Conservation (phyloP, 1,284 basidiomycete genomes). For the Polyporus tsugae region DNA sequence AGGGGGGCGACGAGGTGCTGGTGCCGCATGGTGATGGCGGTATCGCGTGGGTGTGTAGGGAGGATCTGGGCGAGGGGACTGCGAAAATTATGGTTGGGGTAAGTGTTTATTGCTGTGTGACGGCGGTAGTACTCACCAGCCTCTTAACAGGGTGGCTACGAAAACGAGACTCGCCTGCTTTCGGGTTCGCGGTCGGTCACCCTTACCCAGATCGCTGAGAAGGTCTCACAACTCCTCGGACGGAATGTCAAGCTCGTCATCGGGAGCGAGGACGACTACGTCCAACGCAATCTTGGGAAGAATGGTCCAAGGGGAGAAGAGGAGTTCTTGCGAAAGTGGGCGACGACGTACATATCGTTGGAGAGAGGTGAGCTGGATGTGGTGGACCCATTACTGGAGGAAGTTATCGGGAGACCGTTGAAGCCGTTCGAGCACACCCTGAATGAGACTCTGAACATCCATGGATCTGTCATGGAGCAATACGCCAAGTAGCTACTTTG, state of each 20-base stretch:
- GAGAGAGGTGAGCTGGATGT: slow-evolving; percentile 40
- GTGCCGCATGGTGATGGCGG: slow-evolving; percentile 41
- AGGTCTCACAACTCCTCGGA: slow-evolving; percentile 34
- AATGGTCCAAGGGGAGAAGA: slow-evolving; percentile 34
- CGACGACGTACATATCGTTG: slow-evolving; percentile 42
- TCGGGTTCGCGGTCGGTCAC: slow-evolving; percentile 40
- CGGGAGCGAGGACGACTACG: slow-evolving; percentile 41
- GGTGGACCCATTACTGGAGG: slow-evolving; percentile 40
- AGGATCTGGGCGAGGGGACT: slow-evolving; percentile 45
- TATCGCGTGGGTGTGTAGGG: slow-evolving; percentile 44
- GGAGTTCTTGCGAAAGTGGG: slow-evolving; percentile 42
- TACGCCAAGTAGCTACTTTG: slow-evolving; percentile 25
- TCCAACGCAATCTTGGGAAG: slow-evolving; percentile 33
- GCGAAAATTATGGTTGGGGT: slow-evolving; percentile 42
- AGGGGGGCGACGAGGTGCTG: slow-evolving; percentile 36
- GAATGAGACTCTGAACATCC: slow-evolving; percentile 29
- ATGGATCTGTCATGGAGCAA: slow-evolving; percentile 25
- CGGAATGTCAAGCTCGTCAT: slow-evolving; percentile 37
- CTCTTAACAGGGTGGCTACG: slow-evolving; percentile 35
- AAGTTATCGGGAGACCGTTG: slow-evolving; percentile 39
- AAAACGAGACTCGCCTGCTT: slow-evolving; percentile 41
- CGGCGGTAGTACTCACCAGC: not conserved
- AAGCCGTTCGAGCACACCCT: slow-evolving; percentile 40
- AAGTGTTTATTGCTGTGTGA: not conserved
- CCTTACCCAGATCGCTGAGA: slow-evolving; percentile 36